phyloP scores from a whole-genome alignment of 2,329 filamentous ascomycete species.

The Penicillium sp. region DNA sequence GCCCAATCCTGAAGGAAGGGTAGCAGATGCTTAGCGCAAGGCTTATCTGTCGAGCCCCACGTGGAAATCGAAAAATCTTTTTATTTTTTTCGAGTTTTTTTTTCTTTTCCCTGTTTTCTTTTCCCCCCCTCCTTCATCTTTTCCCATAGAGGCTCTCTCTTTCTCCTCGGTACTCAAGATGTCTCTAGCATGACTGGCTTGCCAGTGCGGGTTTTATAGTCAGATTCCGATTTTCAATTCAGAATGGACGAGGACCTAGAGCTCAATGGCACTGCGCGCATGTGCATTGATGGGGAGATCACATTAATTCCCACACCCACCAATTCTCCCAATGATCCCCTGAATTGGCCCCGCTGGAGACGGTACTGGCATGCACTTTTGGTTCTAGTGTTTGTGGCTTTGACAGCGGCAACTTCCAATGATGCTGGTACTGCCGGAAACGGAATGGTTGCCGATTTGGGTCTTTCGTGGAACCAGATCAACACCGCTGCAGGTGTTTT shows the following conservation, averaged over 20 bases:
- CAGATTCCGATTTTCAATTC: conserved; percentile 6
- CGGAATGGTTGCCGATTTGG: conserved; percentile 52
- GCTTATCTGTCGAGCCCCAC: conserved; percentile 3
- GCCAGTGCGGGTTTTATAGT: not conserved
- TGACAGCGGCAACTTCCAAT: conserved; percentile 59
- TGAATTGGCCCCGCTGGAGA: conserved; percentile 51
- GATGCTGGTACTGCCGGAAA: conserved; percentile 54
- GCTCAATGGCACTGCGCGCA: conserved; percentile 28
- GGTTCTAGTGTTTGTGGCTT: conserved; percentile 54
- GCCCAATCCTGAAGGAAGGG: not conserved
- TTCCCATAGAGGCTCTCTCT: not conserved
- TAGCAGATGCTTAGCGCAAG: conserved; percentile 1
- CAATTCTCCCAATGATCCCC: conserved; percentile 52
- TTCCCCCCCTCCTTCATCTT: not conserved
- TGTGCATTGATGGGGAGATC: conserved; percentile 43
- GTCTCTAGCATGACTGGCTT: conserved; percentile 6
- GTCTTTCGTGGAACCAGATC: conserved; percentile 53
- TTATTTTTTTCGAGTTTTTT: not conserved
- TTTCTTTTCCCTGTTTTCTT: not conserved
- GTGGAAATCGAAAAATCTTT: not conserved
- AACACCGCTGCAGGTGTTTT: conserved; percentile 59
- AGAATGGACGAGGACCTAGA: conserved; percentile 15
- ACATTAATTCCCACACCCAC: conserved; percentile 57
- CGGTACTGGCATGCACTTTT: conserved; percentile 54
- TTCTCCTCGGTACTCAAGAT: not conserved